Evolutionary conservation across 306 rosid species (phyloP), one percentile per base, ranked within the genome.

Genomic region (Cicer judaicum): DNA sequence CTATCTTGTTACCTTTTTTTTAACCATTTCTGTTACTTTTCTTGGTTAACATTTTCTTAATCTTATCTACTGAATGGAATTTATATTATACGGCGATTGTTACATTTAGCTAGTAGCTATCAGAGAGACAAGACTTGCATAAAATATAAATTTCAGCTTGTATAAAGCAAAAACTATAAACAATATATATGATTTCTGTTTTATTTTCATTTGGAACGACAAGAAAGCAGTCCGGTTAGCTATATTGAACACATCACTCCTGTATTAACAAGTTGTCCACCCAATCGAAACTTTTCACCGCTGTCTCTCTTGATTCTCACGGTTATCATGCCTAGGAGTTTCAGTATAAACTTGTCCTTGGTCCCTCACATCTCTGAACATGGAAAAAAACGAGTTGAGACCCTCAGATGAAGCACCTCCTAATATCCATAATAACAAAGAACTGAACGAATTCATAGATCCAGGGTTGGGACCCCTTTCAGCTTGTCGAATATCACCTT

Each of bases 371-470:
- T 94, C 96, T 86, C 99, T 88, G 88, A 95, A 90, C 85, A 95
- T 87, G 60, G 99, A 92, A 64, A 89, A 87, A 62, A 94, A 84
- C 0, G 97, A 89, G 90, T 85, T 95, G 47, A 82, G 89, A 77
- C 98, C 92, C 87, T 95, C 97, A 7, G 97, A 86, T 62, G 99
- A 84, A 72, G 91, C 98, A 43, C 98, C 98, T 71, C 98, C 98
- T 70, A 95, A 80, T 79, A 95, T 90, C 96, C 96, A 86, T 75
- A 95, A 56, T 78, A 94, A 78, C 82, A 95, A 81, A 66, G 99
- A 94, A 75, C 98, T 89, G 82, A 94, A 88, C 12, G 93, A 85
- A 76, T 81, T 92, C 87, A 85, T 88, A 66, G 85, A 57, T 24
- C 97, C 93, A 0, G 96, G 92, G 82, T 88, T 84, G 1, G 97